Conservation (phyloP, 108 stramenopile species). For the Mayamaea pseudoterrestris region DNA sequence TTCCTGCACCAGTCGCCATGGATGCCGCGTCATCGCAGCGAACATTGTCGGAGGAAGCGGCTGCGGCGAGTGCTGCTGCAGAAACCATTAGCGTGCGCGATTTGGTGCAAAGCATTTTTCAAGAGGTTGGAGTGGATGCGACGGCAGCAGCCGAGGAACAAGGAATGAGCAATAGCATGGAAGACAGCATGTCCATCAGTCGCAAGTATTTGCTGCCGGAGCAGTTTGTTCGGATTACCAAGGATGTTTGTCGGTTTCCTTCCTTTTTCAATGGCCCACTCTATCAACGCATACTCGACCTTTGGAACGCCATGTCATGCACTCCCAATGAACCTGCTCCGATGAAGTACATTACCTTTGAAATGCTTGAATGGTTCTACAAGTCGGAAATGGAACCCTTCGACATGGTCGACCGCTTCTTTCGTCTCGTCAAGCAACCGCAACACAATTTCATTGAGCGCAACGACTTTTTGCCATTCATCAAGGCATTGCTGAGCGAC, state of each 20-base stretch:
- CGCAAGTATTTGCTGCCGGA: constrained; percentile 37
- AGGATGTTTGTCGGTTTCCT: constrained; percentile 84
- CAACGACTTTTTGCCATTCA: constrained; percentile 91
- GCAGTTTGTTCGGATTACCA: constrained; percentile 82
- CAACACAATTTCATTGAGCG: constrained; percentile 60
- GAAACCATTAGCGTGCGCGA: too few species aligned
- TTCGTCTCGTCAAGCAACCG: constrained; percentile 80
- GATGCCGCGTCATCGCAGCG: too few species aligned
- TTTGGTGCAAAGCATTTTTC: too few species aligned
- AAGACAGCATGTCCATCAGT: too few species aligned
- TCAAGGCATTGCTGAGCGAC: constrained; percentile 80
- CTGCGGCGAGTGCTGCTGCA: too few species aligned
- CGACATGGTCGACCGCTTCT: constrained; percentile 84
- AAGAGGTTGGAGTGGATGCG: too few species aligned
- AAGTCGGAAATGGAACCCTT: constrained; percentile 84
- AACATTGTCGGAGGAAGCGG: too few species aligned
- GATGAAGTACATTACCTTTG: constrained; percentile 30
- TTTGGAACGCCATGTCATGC: constrained; percentile 51
- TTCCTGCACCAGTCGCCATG: too few species aligned
- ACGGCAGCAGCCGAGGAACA: too few species aligned
- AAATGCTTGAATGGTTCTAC: constrained; percentile 77
- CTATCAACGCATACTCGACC: constrained; percentile 60
- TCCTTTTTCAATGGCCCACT: constrained; percentile 87
- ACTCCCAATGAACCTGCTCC: constrained; percentile 4
- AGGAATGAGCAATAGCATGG: too few species aligned